phyloP scores from a whole-genome alignment of 2,329 filamentous ascomycete species.

The Scedosporium boydii region DNA sequence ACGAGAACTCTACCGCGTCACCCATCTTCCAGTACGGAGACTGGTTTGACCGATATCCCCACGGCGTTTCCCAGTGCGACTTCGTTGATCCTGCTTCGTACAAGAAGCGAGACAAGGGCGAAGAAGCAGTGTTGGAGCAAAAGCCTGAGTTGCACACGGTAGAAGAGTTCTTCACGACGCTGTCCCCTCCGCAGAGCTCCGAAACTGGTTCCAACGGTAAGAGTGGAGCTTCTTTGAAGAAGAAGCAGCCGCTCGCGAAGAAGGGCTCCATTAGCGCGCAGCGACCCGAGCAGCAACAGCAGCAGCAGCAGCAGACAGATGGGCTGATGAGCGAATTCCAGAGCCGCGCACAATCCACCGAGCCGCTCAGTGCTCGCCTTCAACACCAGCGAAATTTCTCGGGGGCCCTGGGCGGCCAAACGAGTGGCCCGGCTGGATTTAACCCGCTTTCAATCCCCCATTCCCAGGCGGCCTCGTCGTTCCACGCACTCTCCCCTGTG shows the following conservation, averaged over 20 bases:
- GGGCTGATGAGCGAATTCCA: conserved; percentile 6
- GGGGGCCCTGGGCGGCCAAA: conserved; percentile 28
- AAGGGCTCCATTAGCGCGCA: conserved; percentile 12
- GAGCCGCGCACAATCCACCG: not conserved
- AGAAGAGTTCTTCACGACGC: conserved; percentile 82
- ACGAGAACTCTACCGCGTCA: conserved; percentile 37
- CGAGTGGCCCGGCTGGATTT: conserved; percentile 29
- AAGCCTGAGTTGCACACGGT: conserved; percentile 87
- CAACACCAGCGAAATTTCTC: conserved; percentile 30
- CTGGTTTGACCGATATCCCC: conserved; percentile 93
- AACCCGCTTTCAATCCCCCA: conserved; percentile 31
- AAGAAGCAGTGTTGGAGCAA: conserved; percentile 83
- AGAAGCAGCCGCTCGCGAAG: conserved; percentile 29
- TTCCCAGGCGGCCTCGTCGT: conserved; percentile 27
- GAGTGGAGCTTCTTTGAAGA: conserved; percentile 17
- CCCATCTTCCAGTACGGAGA: conserved; percentile 91
- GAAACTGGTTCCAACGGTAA: conserved; percentile 22
- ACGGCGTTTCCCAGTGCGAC: conserved; percentile 77
- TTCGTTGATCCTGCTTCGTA: conserved; percentile 65
- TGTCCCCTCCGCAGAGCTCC: conserved; percentile 54
- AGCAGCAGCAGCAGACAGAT: conserved; percentile 14
- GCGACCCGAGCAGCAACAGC: conserved; percentile 8
- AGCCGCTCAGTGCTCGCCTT: not conserved
- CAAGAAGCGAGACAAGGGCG: conserved; percentile 64
- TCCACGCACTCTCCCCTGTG: conserved; percentile 41